Conservation (phyloP, 768 basidiomycete species). For the Kwoniella mangroviensis region DNA sequence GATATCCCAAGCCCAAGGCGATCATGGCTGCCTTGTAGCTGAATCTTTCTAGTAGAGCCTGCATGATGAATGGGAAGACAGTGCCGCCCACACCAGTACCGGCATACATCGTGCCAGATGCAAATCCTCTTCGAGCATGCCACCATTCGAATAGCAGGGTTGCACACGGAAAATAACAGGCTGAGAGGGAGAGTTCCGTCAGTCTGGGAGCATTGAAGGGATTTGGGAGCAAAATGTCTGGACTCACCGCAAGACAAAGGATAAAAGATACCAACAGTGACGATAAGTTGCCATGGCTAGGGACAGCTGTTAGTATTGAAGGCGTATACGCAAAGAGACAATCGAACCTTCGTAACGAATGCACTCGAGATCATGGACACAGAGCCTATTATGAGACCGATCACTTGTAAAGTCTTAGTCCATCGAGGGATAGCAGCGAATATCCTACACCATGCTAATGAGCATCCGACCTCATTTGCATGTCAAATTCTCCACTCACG, state of each 20-base stretch:
- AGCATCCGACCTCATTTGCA: background rate
- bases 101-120: conserved; percentile 49
- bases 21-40: conserved; percentile 54
- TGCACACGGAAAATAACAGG: conserved; percentile 44
- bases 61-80: conserved; percentile 52
- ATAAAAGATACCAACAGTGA: conserved; percentile 49
- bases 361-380: conserved; percentile 38
- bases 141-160: conserved; percentile 55
- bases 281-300: conserved; percentile 53
- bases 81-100: conserved; percentile 50
- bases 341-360: conserved; percentile 43
- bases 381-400: conserved; percentile 33
- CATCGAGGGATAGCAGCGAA: conserved; percentile 39
- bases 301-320: too few relatives aligned
- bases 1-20: conserved; percentile 41
- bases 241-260: conserved; percentile 40
- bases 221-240: too few relatives aligned
- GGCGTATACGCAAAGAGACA: too few relatives aligned
- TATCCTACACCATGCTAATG: conserved; percentile 13
- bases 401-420: conserved; percentile 30
- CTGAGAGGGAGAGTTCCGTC: conserved; percentile 5
- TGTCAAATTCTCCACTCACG: conserved; percentile 33
- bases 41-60: conserved; percentile 41
- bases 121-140: conserved; percentile 41
- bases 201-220: background rate